A percentile compares a stretch with the other conserved stretches of the same genome.
These are phyloP conservation scores for Mortierella sp. DNA, from an alignment of 371 early-diverging fungal species.

Conservation along the genomic window DNA sequence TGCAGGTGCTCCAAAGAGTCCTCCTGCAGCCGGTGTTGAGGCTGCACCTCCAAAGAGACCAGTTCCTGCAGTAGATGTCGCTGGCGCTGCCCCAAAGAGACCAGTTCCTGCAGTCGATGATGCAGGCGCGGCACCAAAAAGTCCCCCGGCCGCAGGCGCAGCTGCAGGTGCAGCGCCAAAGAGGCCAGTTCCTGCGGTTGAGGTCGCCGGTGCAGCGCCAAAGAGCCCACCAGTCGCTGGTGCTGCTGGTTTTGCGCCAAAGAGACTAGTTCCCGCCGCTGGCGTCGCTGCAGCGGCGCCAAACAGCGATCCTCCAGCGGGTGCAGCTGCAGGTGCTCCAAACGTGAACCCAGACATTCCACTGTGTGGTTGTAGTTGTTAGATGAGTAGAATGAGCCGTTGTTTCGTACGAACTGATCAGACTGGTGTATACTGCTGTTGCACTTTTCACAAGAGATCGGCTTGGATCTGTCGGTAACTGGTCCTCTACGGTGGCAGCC, in stretches of 20 bases:
- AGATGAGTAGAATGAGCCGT: neutral
- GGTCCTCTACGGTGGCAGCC: neutral
- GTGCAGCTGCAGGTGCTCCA: slow-evolving; percentile 45
- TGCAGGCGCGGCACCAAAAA: slow-evolving; percentile 19
- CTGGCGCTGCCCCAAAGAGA: slow-evolving; percentile 25
- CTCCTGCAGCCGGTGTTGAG: slow-evolving; percentile 1
- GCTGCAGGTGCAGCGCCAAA: slow-evolving; percentile 14
- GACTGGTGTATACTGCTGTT: too few species aligned
- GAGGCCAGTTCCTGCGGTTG: slow-evolving; percentile 4
- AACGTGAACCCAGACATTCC: slow-evolving; percentile 45
- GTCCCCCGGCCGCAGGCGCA: slow-evolving; percentile 1
- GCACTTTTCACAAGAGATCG: too few species aligned
- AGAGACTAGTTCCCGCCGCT: slow-evolving; percentile 8
- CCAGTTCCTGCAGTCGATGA: slow-evolving; percentile 28
- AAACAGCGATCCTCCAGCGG: slow-evolving; percentile 30
- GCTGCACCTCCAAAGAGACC: slow-evolving; percentile 18
- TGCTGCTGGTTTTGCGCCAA: slow-evolving; percentile 47
- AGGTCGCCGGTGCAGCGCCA: slow-evolving; percentile 31
- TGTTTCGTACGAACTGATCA: too few species aligned
- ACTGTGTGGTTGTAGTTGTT: neutral
- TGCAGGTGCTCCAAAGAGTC: slow-evolving; percentile 1
- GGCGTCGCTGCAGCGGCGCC: slow-evolving; percentile 31
- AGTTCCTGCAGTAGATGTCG: slow-evolving; percentile 1
- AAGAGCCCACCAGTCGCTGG: slow-evolving; percentile 28
- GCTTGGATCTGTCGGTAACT: too few species aligned